Evolutionary conservation across 2,329 filamentous ascomycete genomes (phyloP).

Genomic region (Bipolaris bicolor): DNA sequence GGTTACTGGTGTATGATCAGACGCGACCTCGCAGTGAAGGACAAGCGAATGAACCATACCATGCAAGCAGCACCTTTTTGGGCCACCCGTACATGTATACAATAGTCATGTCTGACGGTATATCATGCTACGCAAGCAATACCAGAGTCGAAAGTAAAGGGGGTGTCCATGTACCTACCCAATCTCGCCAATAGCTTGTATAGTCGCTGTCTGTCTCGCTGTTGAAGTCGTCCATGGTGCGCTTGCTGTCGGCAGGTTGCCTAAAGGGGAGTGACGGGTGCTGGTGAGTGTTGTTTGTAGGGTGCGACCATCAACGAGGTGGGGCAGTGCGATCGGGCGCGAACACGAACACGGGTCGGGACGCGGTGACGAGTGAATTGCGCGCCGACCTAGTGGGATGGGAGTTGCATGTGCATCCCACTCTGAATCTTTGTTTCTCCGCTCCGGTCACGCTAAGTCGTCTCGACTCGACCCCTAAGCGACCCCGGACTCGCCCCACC

Average conservation of each 20-base stretch:
- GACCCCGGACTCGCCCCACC: slow-evolving; percentile 6
- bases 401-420: slow-evolving; percentile 19
- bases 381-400: slow-evolving; percentile 28
- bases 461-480: not conserved
- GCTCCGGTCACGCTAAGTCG: slow-evolving; percentile 18
- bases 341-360: slow-evolving; percentile 18
- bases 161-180: slow-evolving; percentile 69
- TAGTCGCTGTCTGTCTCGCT: slow-evolving; percentile 99
- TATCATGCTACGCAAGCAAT: slow-evolving; percentile 2
- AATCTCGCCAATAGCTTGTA: slow-evolving; percentile 98
- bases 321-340: slow-evolving; percentile 19
- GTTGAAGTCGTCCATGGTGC: slow-evolving; percentile 90
- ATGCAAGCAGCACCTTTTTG: slow-evolving; percentile 7
- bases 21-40: slow-evolving; percentile 2
- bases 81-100: not conserved
- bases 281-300: slow-evolving; percentile 8
- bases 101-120: slow-evolving; percentile 7
- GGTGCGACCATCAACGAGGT: slow-evolving; percentile 18
- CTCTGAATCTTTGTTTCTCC: slow-evolving; percentile 18
- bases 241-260: slow-evolving; percentile 17
- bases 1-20: slow-evolving; percentile 11
- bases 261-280: not conserved
- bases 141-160: not conserved
- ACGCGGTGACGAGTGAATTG: slow-evolving; percentile 31
- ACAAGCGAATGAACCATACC: slow-evolving; percentile 4